phyloP scores from a whole-genome alignment of 495 filamentous ascomycete genomes.

The Penicillium taxi region DNA sequence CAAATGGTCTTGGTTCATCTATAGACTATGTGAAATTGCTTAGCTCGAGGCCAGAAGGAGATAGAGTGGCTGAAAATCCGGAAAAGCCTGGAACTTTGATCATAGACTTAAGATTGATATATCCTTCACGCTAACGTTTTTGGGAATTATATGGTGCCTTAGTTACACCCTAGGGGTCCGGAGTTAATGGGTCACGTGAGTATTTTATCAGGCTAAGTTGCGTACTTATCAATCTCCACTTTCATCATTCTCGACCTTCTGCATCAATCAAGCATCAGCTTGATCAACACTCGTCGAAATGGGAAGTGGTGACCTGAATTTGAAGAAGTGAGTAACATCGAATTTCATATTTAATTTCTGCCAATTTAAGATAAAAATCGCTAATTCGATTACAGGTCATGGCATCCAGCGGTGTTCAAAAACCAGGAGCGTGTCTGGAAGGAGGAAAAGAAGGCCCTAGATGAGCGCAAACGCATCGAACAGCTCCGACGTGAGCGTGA shows the following conservation, averaged over 20 bases:
- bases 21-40: too few species aligned
- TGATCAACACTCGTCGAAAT: slow-evolving; percentile 45
- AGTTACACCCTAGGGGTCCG: too few species aligned
- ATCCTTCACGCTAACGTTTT: too few species aligned
- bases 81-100: too few species aligned
- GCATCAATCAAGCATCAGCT: slow-evolving; percentile 3
- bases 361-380: neutral
- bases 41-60: too few species aligned
- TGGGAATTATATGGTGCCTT: too few species aligned
- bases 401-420: slow-evolving; percentile 76
- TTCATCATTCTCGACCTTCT: neutral
- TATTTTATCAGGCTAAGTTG: too few species aligned
- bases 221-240: slow-evolving; percentile 3
- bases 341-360: neutral
- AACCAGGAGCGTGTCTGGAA: slow-evolving; percentile 82
- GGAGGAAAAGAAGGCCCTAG: slow-evolving; percentile 86
- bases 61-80: too few species aligned
- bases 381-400: slow-evolving; percentile 47
- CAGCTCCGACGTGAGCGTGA: slow-evolving; percentile 83
- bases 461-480: slow-evolving; percentile 86
- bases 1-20: too few species aligned
- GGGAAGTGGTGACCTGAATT: slow-evolving; percentile 75
- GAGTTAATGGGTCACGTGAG: too few species aligned
- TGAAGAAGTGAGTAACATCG: slow-evolving; percentile 62
- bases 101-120: too few species aligned